Percentiles rank a stretch among this genome's conserved stretches.
Evolutionary conservation across 352 stramenopile genomes (phyloP).

Genomic region (Phytophthora tentaculata): DNA sequence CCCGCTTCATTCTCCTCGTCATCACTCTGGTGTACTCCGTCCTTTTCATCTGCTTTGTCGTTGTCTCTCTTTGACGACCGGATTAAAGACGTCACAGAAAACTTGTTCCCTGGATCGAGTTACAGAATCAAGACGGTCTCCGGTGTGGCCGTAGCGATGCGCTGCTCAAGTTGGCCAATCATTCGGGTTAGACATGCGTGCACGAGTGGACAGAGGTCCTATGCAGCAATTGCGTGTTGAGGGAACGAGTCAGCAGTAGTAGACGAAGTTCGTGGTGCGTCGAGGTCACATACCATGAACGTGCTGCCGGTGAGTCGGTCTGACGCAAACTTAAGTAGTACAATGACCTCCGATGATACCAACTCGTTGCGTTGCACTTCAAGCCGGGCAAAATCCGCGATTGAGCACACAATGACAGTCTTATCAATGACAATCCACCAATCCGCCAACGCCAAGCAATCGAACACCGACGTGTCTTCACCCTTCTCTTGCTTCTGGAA

Average conservation of each 20-base stretch:
- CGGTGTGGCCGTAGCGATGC: not conserved
- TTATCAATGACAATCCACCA: constrained; percentile 7
- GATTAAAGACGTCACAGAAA: not conserved
- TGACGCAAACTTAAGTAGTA: constrained; percentile 6
- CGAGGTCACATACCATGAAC: not conserved
- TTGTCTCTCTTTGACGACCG: no score
- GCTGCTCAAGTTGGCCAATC: constrained; percentile 1
- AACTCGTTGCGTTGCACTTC: constrained; percentile 17
- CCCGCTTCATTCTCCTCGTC: not conserved
- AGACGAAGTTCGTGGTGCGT: not conserved
- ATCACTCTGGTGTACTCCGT: no score
- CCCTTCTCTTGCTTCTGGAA: constrained; percentile 8
- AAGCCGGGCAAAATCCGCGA: constrained; percentile 1
- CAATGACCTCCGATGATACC: constrained; percentile 14
- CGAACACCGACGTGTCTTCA: constrained; percentile 4
- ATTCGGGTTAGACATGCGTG: not conserved
- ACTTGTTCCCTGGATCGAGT: not conserved
- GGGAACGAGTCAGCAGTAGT: not conserved
- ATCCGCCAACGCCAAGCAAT: not conserved
- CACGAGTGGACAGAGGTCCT: not conserved
- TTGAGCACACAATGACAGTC: not conserved
- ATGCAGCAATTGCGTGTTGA: not conserved
- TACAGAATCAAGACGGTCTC: not conserved
- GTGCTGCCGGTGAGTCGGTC: not conserved
- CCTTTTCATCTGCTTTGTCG: no score